Evolutionary conservation across 2,329 filamentous ascomycete genomes (phyloP).

Genomic region (Ceratocystis eucalypticola): DNA sequence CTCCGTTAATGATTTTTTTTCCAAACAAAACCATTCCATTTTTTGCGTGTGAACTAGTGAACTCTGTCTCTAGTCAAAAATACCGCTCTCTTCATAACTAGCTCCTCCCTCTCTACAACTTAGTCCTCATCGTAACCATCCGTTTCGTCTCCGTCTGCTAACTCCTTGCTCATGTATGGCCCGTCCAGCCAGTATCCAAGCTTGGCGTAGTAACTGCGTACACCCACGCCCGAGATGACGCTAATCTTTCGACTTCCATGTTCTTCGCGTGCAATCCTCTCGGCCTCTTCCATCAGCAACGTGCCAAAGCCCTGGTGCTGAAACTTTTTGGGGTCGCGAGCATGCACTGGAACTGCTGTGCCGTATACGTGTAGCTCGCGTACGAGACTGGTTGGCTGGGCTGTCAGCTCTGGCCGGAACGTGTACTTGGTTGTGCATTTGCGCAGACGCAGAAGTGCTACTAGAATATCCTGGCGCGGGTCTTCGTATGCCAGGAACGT

Average conservation of each 20-base stretch:
- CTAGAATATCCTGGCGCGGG: slow-evolving; percentile 94
- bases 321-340: slow-evolving; percentile 87
- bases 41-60: background rate
- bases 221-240: slow-evolving; percentile 95
- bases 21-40: background rate
- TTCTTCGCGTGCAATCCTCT: slow-evolving; percentile 85
- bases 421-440: slow-evolving; percentile 89
- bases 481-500: slow-evolving; percentile 97
- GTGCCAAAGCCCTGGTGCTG: slow-evolving; percentile 98
- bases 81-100: slow-evolving; percentile 17
- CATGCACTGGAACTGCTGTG: slow-evolving; percentile 92
- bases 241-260: slow-evolving; percentile 90
- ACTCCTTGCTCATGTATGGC: slow-evolving; percentile 56
- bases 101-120: background rate
- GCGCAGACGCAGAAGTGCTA: slow-evolving; percentile 73
- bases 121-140: slow-evolving; percentile 16
- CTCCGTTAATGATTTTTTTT: slow-evolving; percentile 3
- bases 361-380: slow-evolving; percentile 95
- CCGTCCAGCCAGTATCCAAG: slow-evolving; percentile 90
- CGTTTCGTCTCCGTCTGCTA: background rate
- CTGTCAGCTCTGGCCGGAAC: slow-evolving; percentile 72
- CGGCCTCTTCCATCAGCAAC: slow-evolving; percentile 92
- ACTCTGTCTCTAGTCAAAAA: background rate
- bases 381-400: slow-evolving; percentile 81
- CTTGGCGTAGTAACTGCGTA: slow-evolving; percentile 86